phyloP scores from a whole-genome alignment of 129 eudicot genomes.

The Pittosporum tobira region DNA sequence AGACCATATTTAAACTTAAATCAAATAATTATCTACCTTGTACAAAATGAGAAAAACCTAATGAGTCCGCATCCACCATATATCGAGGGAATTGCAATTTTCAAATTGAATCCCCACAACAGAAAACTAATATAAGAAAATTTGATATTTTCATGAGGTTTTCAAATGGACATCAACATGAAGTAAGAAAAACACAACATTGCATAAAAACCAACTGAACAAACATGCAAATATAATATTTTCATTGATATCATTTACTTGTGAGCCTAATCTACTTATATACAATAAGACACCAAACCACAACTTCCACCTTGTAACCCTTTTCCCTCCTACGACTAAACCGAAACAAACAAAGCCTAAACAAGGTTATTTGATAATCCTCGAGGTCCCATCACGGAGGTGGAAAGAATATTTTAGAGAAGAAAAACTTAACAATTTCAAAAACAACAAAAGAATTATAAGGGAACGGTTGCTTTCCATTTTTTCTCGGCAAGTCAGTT shows the following conservation, averaged over 20 bases:
- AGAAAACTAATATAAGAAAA: too few relatives aligned
- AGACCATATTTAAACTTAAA: too few relatives aligned
- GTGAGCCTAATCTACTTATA: neutral
- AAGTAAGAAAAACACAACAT: too few relatives aligned
- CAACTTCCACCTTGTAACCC: neutral
- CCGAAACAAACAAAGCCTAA: neutral
- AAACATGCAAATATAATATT: too few relatives aligned
- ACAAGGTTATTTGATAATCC: neutral
- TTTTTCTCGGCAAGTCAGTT: neutral
- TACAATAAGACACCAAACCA: neutral
- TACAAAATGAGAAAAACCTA: too few relatives aligned
- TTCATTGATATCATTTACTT: neutral
- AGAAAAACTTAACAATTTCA: neutral
- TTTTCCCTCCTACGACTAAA: slow-evolving; percentile 9
- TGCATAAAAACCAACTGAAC: neutral
- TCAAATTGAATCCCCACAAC: too few relatives aligned
- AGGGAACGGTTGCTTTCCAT: neutral
- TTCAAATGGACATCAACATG: too few relatives aligned
- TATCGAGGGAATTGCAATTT: too few relatives aligned
- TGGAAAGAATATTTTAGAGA: neutral
- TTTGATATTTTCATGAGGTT: too few relatives aligned
- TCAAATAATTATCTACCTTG: too few relatives aligned
- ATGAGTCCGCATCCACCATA: too few relatives aligned
- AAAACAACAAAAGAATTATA: neutral
- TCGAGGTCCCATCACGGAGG: neutral